Evolutionary conservation across 2,329 filamentous ascomycete species (phyloP), one percentile per base, ranked within the genome.

Genomic region (Beauveria pseudobassiana): DNA sequence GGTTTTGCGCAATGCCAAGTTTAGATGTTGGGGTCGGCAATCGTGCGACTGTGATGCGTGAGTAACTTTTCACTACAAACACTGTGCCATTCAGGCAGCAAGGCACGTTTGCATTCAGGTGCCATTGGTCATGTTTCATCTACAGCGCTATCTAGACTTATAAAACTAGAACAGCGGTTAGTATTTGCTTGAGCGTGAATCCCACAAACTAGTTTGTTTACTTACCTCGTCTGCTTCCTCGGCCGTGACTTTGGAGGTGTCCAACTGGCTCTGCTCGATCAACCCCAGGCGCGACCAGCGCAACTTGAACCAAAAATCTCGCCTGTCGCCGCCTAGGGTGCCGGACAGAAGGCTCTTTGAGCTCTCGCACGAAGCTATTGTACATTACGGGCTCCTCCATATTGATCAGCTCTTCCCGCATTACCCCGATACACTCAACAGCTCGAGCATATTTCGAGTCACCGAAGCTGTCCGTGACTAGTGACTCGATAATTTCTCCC

Each of bases 281-380:
- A 96, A 76, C 0, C 92, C 90, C 61, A 96, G 75, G 66, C 79
- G 84, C 48, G 81, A 83, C 63, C 78, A 83, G 67, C 87, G 81
- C 26, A 96, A 76, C 66, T 83, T 79, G 77, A 85, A 89, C 92
- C 92, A 97, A 76, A 97, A 86, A 69, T 96, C 91, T 65, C 82
- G 82, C 59, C 91, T 79, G 68, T 96, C 88, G 0, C 91, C 92
- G 43, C 87, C 86, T 3, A 97, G 75, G 66, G 88, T 82, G 0
- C 86, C 89, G 0, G 79, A 82, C 8, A 92, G 72, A 1, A 97
- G 71, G 61, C 86, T 85, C 66, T 78, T 97, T 98, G 67, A 98
- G 74, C 40, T 82, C 80, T 46, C 73, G 78, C 48, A 96, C 69
- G 66, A 93, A 89, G 1, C 81, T 78, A 70, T 98, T 97, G 74